A percentile compares a stretch with the other conserved stretches of the same genome.
Conservation (phyloP, 305 asterid species). For the Euphrasia arctica region DNA sequence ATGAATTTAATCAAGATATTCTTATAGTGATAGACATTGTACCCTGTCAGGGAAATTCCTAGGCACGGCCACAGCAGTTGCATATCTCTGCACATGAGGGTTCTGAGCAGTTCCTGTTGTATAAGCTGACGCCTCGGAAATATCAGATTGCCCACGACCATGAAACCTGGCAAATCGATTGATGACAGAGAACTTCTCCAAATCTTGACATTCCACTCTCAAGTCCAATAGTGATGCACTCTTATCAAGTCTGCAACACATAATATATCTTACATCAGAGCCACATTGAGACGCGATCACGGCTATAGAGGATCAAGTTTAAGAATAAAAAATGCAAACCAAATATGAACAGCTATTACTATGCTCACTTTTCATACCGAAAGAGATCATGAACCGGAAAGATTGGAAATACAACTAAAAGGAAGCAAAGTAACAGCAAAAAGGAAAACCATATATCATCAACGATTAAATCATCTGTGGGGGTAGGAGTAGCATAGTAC, state of each 20-base stretch:
- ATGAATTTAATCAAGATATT: constrained; percentile 31
- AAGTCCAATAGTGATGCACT: constrained; percentile 55
- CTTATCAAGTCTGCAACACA: constrained; percentile 57
- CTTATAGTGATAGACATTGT: constrained; percentile 70
- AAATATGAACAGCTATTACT: neutral
- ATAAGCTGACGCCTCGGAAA: constrained; percentile 40
- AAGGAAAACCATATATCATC: neutral
- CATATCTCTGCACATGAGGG: constrained; percentile 63
- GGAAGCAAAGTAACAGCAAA: neutral
- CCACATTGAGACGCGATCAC: constrained; percentile 11
- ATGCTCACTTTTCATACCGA: neutral
- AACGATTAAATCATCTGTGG: too few species aligned
- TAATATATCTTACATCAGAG: constrained; percentile 1
- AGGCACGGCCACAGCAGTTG: constrained; percentile 64
- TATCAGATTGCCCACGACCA: constrained; percentile 69
- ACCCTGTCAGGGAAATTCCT: constrained; percentile 57
- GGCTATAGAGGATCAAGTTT: neutral
- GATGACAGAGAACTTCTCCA: constrained; percentile 75
- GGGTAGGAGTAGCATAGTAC: too few species aligned
- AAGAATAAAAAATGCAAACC: neutral
- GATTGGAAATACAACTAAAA: neutral
- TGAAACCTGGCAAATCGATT: constrained; percentile 82
- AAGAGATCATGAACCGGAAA: neutral
- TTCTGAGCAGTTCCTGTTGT: constrained; percentile 36
- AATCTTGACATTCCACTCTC: constrained; percentile 66